phyloP scores from a whole-genome alignment of 768 basidiomycete genomes.

The Chalciporus chontae region DNA sequence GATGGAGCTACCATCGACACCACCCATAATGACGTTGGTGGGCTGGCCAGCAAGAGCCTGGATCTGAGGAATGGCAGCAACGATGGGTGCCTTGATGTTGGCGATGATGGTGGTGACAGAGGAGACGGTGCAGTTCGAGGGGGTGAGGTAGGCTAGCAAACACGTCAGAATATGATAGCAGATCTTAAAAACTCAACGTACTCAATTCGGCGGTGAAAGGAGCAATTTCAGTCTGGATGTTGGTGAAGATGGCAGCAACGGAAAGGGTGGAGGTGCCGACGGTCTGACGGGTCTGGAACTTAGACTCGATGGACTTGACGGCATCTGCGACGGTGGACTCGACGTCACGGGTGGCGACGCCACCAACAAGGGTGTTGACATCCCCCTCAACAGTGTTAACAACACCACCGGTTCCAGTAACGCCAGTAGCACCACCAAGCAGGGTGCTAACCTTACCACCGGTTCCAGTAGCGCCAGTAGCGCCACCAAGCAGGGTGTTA shows the following conservation, averaged over 20 bases:
- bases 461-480: background rate
- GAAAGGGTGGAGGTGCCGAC: background rate
- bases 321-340: background rate
- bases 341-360: background rate
- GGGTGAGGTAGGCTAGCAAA: constrained; percentile 21
- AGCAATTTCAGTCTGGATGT: constrained; percentile 12
- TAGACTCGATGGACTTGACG: background rate
- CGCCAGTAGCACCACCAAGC: background rate
- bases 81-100: constrained; percentile 23
- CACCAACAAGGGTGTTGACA: background rate
- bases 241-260: constrained; percentile 28
- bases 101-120: constrained; percentile 18
- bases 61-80: constrained; percentile 20
- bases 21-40: background rate
- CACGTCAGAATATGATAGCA: background rate
- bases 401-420: background rate
- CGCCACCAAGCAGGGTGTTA: background rate
- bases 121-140: constrained; percentile 22
- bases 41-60: background rate
- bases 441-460: background rate
- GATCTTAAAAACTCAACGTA: constrained; percentile 13
- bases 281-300: too few relatives aligned
- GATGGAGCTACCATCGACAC: constrained; percentile 16
- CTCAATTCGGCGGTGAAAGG: constrained; percentile 22
- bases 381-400: background rate